Percentiles rank a stretch among this genome's conserved stretches.
phyloP scores from a whole-genome alignment of 1,284 basidiomycete species.

The Moniliella sp. region DNA sequence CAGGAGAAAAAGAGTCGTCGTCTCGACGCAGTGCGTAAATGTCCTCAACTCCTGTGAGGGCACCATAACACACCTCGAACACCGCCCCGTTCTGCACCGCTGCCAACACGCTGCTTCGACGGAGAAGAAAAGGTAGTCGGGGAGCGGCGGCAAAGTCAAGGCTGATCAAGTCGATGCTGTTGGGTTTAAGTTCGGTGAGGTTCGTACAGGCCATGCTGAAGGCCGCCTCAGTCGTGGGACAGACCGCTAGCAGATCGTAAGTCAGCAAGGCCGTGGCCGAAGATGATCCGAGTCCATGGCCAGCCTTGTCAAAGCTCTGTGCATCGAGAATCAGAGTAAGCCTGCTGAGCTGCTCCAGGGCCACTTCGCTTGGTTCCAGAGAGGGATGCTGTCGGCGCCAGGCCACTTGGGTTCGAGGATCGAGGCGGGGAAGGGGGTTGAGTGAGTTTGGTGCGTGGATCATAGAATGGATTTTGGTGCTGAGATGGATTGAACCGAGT shows the following conservation, averaged over 20 bases:
- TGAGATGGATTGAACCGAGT: slow-evolving; percentile 9
- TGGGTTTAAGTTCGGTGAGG: slow-evolving; percentile 52
- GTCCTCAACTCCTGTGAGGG: slow-evolving; percentile 1
- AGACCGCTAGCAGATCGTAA: slow-evolving; percentile 56
- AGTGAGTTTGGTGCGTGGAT: slow-evolving; percentile 3
- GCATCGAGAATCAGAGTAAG: slow-evolving; percentile 28
- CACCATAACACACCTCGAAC: slow-evolving; percentile 53
- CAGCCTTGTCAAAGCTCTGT: slow-evolving; percentile 13
- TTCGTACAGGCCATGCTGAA: slow-evolving; percentile 60
- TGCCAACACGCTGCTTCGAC: slow-evolving; percentile 56
- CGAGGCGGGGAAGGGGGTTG: slow-evolving; percentile 20
- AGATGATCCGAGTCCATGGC: slow-evolving; percentile 16
- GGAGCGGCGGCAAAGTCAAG: slow-evolving; percentile 53
- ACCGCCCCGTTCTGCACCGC: slow-evolving; percentile 60
- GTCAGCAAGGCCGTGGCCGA: slow-evolving; percentile 31
- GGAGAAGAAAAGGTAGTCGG: slow-evolving; percentile 55
- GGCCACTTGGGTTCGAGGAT: slow-evolving; percentile 4
- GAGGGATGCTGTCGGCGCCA: background rate
- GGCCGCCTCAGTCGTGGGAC: slow-evolving; percentile 48
- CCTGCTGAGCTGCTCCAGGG: slow-evolving; percentile 20
- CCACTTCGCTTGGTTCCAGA: background rate
- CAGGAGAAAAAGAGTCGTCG: too few species aligned
- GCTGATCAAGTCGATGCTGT: slow-evolving; percentile 59
- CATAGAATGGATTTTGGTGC: slow-evolving; percentile 11
- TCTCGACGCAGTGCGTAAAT: background rate